Conservation (phyloP, 2,329 filamentous ascomycete genomes). For the Ceratocystis lukuohia region DNA sequence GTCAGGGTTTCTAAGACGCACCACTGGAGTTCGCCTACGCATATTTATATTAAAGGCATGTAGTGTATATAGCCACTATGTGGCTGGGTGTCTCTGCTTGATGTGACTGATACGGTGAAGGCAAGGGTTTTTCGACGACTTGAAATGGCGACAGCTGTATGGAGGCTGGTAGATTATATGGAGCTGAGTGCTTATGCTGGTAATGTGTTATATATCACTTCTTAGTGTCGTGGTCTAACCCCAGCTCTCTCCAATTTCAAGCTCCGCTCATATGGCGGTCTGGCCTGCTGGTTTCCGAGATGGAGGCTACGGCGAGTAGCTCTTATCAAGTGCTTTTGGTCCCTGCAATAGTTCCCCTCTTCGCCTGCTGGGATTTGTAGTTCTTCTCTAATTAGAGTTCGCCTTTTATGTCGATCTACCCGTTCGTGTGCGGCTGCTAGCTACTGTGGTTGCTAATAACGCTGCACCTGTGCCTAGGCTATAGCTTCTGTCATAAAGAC, state of each 20-base stretch:
- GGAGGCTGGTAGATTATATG: neutral
- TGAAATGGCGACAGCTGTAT: neutral
- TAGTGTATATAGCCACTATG: neutral
- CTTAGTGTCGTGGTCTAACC: neutral
- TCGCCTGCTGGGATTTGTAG: no score
- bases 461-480: no score
- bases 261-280: neutral
- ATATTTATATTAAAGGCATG: neutral
- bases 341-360: neutral
- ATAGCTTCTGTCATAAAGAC: neutral
- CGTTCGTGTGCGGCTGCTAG: no score
- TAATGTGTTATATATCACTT: neutral
- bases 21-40: neutral
- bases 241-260: neutral
- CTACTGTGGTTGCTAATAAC: no score
- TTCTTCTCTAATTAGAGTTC: no score
- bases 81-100: slow-evolving; percentile 1
- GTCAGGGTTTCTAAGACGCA: neutral
- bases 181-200: neutral
- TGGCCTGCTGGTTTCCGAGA: neutral
- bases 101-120: neutral
- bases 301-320: neutral
- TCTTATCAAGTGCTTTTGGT: neutral
- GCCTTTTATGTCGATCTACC: no score
- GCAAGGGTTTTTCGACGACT: neutral